Conservation (phyloP, 306 rosid genomes). For the Prunus mongolica region DNA sequence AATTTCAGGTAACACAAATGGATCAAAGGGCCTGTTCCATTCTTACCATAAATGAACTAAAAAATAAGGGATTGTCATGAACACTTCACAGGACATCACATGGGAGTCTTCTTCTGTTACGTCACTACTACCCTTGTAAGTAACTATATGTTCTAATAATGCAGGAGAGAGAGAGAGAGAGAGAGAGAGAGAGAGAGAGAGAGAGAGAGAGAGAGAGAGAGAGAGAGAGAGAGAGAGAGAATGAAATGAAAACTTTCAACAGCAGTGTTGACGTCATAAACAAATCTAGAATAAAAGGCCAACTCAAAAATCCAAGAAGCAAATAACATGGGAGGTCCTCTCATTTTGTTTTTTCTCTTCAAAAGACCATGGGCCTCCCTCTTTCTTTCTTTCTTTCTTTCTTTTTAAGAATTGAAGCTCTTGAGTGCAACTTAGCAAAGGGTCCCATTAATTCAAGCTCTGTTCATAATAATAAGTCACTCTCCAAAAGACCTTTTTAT, state of each 20-base stretch:
- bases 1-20: constrained; percentile 3
- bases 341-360: constrained; percentile 11
- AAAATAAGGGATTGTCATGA: constrained; percentile 23
- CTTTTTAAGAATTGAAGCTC: constrained; percentile 1
- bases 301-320: constrained; percentile 27
- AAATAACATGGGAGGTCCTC: constrained; percentile 8
- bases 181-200: neutral
- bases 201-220: neutral
- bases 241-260: constrained; percentile 11
- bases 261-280: constrained; percentile 25
- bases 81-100: constrained; percentile 32
- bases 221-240: neutral
- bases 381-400: neutral
- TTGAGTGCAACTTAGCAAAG: constrained; percentile 27
- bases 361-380: neutral
- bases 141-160: constrained; percentile 25
- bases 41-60: constrained; percentile 26
- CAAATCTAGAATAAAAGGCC: constrained; percentile 24
- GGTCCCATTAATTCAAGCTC: constrained; percentile 12
- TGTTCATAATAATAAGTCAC: constrained; percentile 30
- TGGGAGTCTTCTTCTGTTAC: constrained; percentile 35
- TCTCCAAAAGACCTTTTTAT: constrained; percentile 44
- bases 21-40: constrained; percentile 6
- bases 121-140: constrained; percentile 17
- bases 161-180: constrained; percentile 14